A percentile compares a stretch with the other conserved stretches of the same genome.
These are phyloP conservation scores for Colletotrichum filicis DNA, from an alignment of 2,329 filamentous ascomycete species.

Conservation along the genomic window DNA sequence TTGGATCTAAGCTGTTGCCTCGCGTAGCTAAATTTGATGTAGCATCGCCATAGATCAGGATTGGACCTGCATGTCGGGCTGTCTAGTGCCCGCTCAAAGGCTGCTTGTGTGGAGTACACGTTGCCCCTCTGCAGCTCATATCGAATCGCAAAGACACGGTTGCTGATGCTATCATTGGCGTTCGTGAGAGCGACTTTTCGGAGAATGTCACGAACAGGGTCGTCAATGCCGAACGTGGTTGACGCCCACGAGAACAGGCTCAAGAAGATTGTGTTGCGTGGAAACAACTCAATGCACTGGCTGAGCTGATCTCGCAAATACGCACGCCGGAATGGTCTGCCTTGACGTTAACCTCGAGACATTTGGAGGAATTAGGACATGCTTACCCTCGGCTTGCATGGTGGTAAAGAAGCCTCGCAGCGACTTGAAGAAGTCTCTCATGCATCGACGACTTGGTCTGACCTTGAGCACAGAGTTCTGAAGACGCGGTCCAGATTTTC, in stretches of 20 bases:
- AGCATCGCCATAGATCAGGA: constrained; percentile 59
- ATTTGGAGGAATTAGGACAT: not conserved
- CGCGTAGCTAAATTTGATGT: constrained; percentile 58
- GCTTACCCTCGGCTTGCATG: constrained; percentile 70
- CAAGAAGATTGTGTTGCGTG: constrained; percentile 81
- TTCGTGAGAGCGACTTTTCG: constrained; percentile 59
- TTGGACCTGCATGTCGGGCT: constrained; percentile 52
- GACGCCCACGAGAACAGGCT: constrained; percentile 80
- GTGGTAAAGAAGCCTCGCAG: constrained; percentile 72
- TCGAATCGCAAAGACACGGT: constrained; percentile 61
- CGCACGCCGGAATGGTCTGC: constrained; percentile 73
- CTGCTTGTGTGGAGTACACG: constrained; percentile 58
- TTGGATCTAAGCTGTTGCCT: constrained; percentile 51
- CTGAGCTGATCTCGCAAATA: constrained; percentile 72
- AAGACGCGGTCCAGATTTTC: constrained; percentile 53
- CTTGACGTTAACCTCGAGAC: constrained; percentile 34
- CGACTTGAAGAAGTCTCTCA: constrained; percentile 77
- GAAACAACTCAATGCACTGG: constrained; percentile 72
- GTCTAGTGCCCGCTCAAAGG: constrained; percentile 63
- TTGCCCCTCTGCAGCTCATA: constrained; percentile 62
- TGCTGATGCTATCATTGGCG: constrained; percentile 53
- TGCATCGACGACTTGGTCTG: constrained; percentile 50
- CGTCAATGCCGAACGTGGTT: constrained; percentile 76
- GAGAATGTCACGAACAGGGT: constrained; percentile 78
- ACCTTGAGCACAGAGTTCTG: constrained; percentile 52